Evolutionary conservation across 2,329 filamentous ascomycete genomes (phyloP).

Genomic region (Calonectria ilicicola): DNA sequence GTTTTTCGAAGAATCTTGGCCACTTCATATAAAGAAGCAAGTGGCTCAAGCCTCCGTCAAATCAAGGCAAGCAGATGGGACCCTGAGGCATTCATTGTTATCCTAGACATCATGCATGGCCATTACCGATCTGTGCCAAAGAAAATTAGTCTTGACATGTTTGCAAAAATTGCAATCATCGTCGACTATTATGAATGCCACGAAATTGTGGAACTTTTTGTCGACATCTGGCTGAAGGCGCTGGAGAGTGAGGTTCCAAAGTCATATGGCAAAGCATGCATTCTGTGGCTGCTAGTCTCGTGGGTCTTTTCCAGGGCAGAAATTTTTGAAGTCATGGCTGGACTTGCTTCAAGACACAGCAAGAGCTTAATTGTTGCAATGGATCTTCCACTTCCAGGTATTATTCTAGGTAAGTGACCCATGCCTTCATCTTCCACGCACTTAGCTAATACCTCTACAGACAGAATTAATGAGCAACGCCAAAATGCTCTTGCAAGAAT

Average conservation of each 20-base stretch:
- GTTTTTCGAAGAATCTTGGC: conserved; percentile 33
- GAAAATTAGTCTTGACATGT: conserved; percentile 32
- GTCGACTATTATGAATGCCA: conserved; percentile 47
- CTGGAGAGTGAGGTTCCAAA: neutral
- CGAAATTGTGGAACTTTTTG: conserved; percentile 37
- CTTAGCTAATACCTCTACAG: neutral
- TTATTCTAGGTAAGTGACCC: conserved; percentile 9
- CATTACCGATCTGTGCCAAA: conserved; percentile 37
- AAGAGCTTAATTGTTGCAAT: neutral
- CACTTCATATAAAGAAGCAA: neutral
- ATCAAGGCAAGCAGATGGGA: conserved; percentile 41
- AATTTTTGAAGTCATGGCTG: conserved; percentile 10
- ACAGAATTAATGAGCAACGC: conserved; percentile 5
- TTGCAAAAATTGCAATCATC: conserved; percentile 43
- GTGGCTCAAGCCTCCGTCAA: conserved; percentile 11
- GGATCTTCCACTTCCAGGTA: conserved; percentile 7
- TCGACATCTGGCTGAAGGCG: conserved; percentile 22
- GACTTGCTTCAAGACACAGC: conserved; percentile 19
- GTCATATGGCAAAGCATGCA: conserved; percentile 1
- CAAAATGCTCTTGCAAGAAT: neutral
- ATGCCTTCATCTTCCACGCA: too few relatives aligned
- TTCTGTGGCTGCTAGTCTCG: conserved; percentile 28
- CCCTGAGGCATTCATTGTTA: conserved; percentile 39
- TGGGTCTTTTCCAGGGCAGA: conserved; percentile 25
- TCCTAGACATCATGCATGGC: conserved; percentile 46